A percentile compares a stretch with the other conserved stretches of the same genome.
phyloP scores from a whole-genome alignment of 495 filamentous ascomycete species.

The Talaromyces nanjingensis region DNA sequence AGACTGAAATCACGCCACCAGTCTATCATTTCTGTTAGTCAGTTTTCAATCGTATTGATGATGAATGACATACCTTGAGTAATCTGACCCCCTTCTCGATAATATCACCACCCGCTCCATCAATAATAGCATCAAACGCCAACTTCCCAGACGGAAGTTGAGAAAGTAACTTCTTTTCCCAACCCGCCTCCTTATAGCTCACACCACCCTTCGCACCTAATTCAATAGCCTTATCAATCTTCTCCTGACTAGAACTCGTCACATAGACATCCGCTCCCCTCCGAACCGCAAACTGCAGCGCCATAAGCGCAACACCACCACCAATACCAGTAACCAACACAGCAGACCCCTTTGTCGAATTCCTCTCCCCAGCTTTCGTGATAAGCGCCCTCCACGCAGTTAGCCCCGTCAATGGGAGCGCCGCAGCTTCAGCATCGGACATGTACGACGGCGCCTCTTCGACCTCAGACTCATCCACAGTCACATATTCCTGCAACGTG shows the following conservation, averaged over 20 bases:
- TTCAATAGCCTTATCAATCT: conserved; percentile 54
- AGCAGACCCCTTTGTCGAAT: conserved; percentile 52
- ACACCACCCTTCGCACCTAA: conserved; percentile 67
- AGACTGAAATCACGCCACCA: conserved; percentile 62
- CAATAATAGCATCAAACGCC: conserved; percentile 63
- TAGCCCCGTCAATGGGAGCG: conserved; percentile 71
- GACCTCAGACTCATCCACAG: conserved; percentile 63
- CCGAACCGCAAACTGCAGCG: conserved; percentile 62
- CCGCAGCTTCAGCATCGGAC: conserved; percentile 63
- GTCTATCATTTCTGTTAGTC: conserved; percentile 18
- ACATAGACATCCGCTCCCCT: conserved; percentile 62
- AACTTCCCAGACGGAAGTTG: conserved; percentile 48
- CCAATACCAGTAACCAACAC: conserved; percentile 73
- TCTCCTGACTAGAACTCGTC: conserved; percentile 56
- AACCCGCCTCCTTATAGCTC: conserved; percentile 54
- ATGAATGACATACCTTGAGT: conserved; percentile 35
- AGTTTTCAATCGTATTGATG: background rate
- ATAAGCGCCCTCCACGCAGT: conserved; percentile 84
- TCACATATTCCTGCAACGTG: conserved; percentile 62
- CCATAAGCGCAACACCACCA: conserved; percentile 68
- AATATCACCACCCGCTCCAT: conserved; percentile 74
- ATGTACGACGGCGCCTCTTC: conserved; percentile 70
- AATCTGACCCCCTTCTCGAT: conserved; percentile 49
- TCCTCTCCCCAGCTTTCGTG: conserved; percentile 53
- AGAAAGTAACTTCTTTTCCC: conserved; percentile 59